These are phyloP conservation scores for Coniochaeta sp. DNA, from an alignment of 2,329 filamentous ascomycete genomes.

Conservation along the genomic window DNA sequence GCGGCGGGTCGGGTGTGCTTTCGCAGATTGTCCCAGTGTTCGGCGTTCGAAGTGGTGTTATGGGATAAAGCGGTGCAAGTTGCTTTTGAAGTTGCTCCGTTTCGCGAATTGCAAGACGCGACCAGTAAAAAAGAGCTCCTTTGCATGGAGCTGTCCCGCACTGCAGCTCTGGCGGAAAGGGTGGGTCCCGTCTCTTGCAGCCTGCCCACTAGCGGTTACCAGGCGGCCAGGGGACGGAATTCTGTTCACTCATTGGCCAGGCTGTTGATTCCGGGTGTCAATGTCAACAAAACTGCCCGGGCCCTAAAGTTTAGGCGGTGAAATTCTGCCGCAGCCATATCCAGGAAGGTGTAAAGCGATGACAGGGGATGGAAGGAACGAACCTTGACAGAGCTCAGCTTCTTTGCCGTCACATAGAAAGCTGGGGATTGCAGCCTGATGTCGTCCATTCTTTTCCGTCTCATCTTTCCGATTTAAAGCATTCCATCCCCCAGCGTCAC, in stretches of 20 bases:
- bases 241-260: background rate
- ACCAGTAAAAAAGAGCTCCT: constrained; percentile 4
- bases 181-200: constrained; percentile 2
- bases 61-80: background rate
- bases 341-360: too few relatives aligned
- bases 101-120: background rate
- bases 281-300: background rate
- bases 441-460: background rate
- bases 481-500: background rate
- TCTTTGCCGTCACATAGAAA: background rate
- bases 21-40: background rate
- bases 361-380: background rate
- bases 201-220: background rate
- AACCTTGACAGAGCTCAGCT: background rate
- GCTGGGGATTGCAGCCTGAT: background rate
- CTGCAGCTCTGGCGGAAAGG: background rate
- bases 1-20: background rate
- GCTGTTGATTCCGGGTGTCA: too few relatives aligned
- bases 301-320: background rate
- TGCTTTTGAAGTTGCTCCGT: background rate
- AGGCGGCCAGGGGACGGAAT: background rate
- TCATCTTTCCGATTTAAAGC: background rate
- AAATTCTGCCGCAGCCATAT: background rate
- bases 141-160: constrained; percentile 3
- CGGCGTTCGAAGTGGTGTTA: background rate